Evolutionary conservation across 2,329 filamentous ascomycete species (phyloP).

Genomic region (Diaporthe eres): DNA sequence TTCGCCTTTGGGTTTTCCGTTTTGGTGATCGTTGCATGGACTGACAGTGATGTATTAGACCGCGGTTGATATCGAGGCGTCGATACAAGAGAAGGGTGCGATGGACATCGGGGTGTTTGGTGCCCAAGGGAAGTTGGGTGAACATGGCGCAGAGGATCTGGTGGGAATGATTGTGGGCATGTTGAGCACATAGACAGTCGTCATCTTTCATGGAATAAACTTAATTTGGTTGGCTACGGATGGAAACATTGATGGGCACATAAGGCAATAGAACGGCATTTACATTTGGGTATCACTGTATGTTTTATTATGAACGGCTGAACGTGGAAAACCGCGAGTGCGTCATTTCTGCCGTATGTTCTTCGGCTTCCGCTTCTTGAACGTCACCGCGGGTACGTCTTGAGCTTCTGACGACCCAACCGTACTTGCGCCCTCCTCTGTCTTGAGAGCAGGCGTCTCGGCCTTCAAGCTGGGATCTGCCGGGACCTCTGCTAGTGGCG

Average conservation of each 20-base stretch:
- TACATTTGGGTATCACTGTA: neutral
- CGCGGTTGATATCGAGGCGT: slow-evolving; percentile 58
- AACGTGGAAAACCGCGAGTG: neutral
- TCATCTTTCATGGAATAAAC: neutral
- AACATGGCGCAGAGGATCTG: slow-evolving; percentile 26
- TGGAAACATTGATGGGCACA: neutral
- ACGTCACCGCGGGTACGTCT: slow-evolving; percentile 69
- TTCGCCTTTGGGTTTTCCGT: too few species aligned
- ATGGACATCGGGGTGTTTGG: slow-evolving; percentile 60
- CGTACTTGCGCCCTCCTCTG: slow-evolving; percentile 47
- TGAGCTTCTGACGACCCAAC: slow-evolving; percentile 16
- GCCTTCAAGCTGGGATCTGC: slow-evolving; percentile 44
- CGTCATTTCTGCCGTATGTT: slow-evolving; percentile 71
- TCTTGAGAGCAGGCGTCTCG: slow-evolving; percentile 24
- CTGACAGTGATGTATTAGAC: slow-evolving; percentile 47
- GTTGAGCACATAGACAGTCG: slow-evolving; percentile 5
- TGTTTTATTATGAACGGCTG: neutral
- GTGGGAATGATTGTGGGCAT: slow-evolving; percentile 24
- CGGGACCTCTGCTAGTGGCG: slow-evolving; percentile 38
- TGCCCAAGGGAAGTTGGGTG: slow-evolving; percentile 35
- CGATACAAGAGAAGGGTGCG: slow-evolving; percentile 46
- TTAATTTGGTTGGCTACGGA: neutral
- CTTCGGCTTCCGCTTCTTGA: slow-evolving; percentile 85
- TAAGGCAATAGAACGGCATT: neutral
- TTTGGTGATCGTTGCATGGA: neutral